Conservation (phyloP, 1,139 yeast species). For the Maudiozyma humilis region DNA sequence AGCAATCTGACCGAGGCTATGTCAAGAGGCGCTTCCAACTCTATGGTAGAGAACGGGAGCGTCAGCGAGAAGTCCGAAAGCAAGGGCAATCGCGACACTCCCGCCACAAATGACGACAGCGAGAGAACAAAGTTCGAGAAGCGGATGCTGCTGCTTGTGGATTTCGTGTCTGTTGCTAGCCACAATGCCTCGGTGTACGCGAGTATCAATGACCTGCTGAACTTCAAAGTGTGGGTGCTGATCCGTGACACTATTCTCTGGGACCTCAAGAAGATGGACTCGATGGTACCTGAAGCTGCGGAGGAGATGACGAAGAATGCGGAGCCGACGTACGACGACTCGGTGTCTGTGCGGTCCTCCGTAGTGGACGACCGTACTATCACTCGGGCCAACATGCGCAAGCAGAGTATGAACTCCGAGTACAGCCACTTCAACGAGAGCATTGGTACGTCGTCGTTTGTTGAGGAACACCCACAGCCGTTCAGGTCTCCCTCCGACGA, state of each 20-base stretch:
- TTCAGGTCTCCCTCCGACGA: constrained; percentile 7
- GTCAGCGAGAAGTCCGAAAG: too few relatives aligned
- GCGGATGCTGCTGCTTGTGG: constrained; percentile 18
- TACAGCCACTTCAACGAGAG: constrained; percentile 8
- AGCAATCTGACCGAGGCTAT: background rate
- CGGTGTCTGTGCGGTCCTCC: constrained; percentile 2
- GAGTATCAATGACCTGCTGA: constrained; percentile 26
- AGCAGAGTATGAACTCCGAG: constrained; percentile 6
- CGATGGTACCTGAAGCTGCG: constrained; percentile 2
- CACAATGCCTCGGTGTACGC: constrained; percentile 31
- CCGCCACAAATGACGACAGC: too few relatives aligned
- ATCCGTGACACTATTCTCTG: constrained; percentile 29
- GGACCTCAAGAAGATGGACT: constrained; percentile 22
- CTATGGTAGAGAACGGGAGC: background rate
- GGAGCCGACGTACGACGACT: too few relatives aligned
- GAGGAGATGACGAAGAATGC: background rate
- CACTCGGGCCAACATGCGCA: constrained; percentile 1
- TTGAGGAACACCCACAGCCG: constrained; percentile 11
- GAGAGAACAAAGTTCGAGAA: constrained; percentile 11
- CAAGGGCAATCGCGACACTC: too few relatives aligned
- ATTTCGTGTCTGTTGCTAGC: constrained; percentile 25
- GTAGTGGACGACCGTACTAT: background rate
- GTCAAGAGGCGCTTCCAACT: background rate
- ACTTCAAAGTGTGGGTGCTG: constrained; percentile 29
- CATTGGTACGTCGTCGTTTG: constrained; percentile 5